phyloP scores from a whole-genome alignment of 192 early-diverging fungal genomes.

The Rhizophagus prolifer region DNA sequence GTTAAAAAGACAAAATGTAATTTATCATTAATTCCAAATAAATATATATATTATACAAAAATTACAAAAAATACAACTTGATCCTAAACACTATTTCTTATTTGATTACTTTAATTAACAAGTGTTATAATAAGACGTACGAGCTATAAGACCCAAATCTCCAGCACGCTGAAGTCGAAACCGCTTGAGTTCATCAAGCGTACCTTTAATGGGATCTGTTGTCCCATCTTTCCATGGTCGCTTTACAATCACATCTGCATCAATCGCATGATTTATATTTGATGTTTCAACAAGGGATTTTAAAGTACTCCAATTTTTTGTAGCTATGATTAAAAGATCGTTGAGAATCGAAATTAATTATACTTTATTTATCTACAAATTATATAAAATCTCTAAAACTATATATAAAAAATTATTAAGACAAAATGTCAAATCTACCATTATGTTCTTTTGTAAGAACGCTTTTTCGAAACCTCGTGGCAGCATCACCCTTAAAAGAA shows the following conservation, averaged over 20 bases:
- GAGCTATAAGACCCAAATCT: not conserved
- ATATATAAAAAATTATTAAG: not conserved
- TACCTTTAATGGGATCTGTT: slow-evolving; percentile 22
- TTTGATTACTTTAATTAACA: not conserved
- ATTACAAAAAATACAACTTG: not conserved
- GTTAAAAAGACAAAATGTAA: not conserved
- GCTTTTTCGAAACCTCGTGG: slow-evolving; percentile 29
- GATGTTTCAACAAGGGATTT: not conserved
- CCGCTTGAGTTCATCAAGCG: slow-evolving; percentile 17
- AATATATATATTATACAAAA: not conserved
- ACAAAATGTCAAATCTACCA: slow-evolving; percentile 2
- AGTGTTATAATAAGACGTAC: slow-evolving; percentile 12
- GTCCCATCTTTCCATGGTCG: slow-evolving; percentile 31
- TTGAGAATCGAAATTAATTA: not conserved
- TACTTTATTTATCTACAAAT: not conserved
- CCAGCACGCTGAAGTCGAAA: slow-evolving; percentile 7
- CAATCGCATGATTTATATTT: slow-evolving; percentile 11
- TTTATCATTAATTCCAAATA: not conserved
- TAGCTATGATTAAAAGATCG: not conserved
- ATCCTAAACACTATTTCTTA: too few species aligned
- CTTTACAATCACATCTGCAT: slow-evolving; percentile 27
- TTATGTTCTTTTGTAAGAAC: slow-evolving; percentile 11
- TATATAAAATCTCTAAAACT: slow-evolving; percentile 1
- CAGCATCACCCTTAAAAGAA: slow-evolving; percentile 25
- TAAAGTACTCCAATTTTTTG: not conserved